phyloP scores from a whole-genome alignment of 345 rosid genomes.

The Acer negundo region DNA sequence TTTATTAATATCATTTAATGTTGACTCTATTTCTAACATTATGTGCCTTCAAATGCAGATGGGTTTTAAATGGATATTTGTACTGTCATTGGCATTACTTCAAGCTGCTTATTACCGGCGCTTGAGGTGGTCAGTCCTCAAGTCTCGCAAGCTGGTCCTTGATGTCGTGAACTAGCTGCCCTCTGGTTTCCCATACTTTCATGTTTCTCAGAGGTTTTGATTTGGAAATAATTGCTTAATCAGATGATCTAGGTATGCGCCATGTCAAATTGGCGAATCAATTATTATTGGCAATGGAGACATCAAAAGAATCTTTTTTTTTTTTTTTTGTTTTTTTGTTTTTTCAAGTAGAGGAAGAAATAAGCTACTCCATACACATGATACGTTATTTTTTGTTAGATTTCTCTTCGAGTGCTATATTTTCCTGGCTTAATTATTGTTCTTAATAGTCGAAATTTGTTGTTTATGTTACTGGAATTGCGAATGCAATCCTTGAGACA shows the following conservation, averaged over 20 bases:
- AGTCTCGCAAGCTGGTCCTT: slow-evolving; percentile 84
- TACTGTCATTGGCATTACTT: slow-evolving; percentile 86
- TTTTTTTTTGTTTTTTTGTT: slow-evolving; percentile 8
- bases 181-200: not conserved
- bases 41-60: slow-evolving; percentile 53
- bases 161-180: slow-evolving; percentile 84
- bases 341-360: slow-evolving; percentile 34
- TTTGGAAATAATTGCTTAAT: slow-evolving; percentile 37
- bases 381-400: slow-evolving; percentile 26
- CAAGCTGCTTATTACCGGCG: slow-evolving; percentile 95
- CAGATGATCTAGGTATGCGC: slow-evolving; percentile 31
- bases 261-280: slow-evolving; percentile 28
- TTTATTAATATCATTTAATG: not conserved
- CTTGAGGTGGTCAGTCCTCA: slow-evolving; percentile 85
- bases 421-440: not conserved
- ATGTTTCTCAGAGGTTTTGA: slow-evolving; percentile 19
- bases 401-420: slow-evolving; percentile 12
- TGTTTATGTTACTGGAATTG: not conserved
- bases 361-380: slow-evolving; percentile 33
- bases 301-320: slow-evolving; percentile 22
- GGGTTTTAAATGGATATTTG: slow-evolving; percentile 99
- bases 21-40: slow-evolving; percentile 7
- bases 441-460: not conserved
- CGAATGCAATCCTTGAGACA: slow-evolving; percentile 10
- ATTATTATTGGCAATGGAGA: slow-evolving; percentile 32